Evolutionary conservation across 805 yeast species (phyloP), one percentile per base, ranked within the genome.

Genomic region (Hanseniaspora guilliermondii): DNA sequence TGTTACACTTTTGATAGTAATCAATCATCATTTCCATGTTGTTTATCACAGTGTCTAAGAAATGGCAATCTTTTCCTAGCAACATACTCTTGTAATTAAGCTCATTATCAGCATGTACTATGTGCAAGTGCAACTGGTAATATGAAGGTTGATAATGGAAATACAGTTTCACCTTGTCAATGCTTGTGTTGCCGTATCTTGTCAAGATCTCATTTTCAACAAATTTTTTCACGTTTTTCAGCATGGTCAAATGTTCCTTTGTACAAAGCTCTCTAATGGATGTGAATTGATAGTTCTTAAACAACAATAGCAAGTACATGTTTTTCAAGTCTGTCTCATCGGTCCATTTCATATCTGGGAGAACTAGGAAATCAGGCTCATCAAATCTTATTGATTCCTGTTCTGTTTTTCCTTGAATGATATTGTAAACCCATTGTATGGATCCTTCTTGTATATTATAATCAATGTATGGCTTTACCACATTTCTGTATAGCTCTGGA

Each of bases 331-430:
- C 86, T 64, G 83, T 60, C 30, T 79, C 79, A 49, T 74, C 81
- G 65, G 91, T 96, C 98, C 98, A 93, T 65, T 89, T 89, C 94
- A 91, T 86, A 67, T 91, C 97, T 0, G 97, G 97, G 41, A 89
- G 72, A 46, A 93, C 68, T 5, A 88, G 79, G 62, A 85, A 87
- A 11, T 65, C 63, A 14, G 64, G 62, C 58, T 87, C 83, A 49
- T 83, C 80, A 60, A 73, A 76, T 2, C 88, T 73, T n/a, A 91
- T 79, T 21, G 87, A 70, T 35, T 89, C 97, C 0, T 87, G 75
- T 66, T 91, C 98, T 24, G 83, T 87, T 3, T 89, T 95, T 47
- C 85, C 76, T 63, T 75, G 77, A 45, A 93, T 69, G 53, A 91
- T 91, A 61, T 88, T 89, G 57, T 79, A 73, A 2, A 93, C 97